Percentiles rank a stretch among this genome's conserved stretches.
These are phyloP conservation scores for Waitea zeae DNA, from an alignment of 1,284 basidiomycete genomes.

Conservation along the genomic window DNA sequence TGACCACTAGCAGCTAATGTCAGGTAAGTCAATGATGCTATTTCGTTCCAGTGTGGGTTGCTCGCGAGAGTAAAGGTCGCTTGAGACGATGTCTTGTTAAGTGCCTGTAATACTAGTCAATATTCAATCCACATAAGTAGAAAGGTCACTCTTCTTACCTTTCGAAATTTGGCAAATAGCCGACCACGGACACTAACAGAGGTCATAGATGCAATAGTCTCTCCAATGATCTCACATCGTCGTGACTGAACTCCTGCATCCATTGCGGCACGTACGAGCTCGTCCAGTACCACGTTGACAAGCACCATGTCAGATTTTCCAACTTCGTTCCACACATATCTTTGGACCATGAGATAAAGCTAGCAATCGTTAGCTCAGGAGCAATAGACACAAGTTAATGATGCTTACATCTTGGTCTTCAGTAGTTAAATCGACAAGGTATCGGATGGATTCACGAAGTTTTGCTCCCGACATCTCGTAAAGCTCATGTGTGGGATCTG, in stretches of 20 bases:
- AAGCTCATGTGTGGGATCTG: slow-evolving; percentile 43
- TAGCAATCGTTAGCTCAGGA: slow-evolving; percentile 13
- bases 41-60: slow-evolving; percentile 71
- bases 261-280: slow-evolving; percentile 62
- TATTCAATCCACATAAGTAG: slow-evolving; percentile 1
- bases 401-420: slow-evolving; percentile 43
- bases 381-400: background rate
- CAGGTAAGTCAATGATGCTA: slow-evolving; percentile 63
- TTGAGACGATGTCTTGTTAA: slow-evolving; percentile 55
- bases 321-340: slow-evolving; percentile 61
- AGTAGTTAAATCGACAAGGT: slow-evolving; percentile 60
- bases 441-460: slow-evolving; percentile 62
- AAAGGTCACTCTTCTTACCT: slow-evolving; percentile 22
- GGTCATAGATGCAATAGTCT: slow-evolving; percentile 57
- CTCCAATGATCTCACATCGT: slow-evolving; percentile 59
- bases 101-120: slow-evolving; percentile 24
- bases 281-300: slow-evolving; percentile 58
- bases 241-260: slow-evolving; percentile 66
- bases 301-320: slow-evolving; percentile 47
- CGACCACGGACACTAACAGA: slow-evolving; percentile 67
- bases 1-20: slow-evolving; percentile 44
- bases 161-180: slow-evolving; percentile 62
- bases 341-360: slow-evolving; percentile 54
- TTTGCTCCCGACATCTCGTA: slow-evolving; percentile 57
- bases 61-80: slow-evolving; percentile 44